Conservation (phyloP, 306 rosid genomes). For the Pterocarpus santalinus region DNA sequence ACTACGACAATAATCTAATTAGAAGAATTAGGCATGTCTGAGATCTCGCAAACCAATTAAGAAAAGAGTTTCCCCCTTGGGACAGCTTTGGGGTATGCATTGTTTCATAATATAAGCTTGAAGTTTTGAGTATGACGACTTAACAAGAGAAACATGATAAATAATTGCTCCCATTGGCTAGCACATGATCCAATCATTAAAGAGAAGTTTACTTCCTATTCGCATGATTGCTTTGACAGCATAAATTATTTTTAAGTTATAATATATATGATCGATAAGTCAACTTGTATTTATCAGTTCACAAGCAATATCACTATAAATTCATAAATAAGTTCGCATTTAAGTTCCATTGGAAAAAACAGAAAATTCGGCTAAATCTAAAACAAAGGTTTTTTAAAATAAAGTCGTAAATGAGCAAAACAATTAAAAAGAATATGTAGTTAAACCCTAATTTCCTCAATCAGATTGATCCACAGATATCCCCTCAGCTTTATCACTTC, state of each 20-base stretch:
- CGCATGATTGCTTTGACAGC: constrained; percentile 2
- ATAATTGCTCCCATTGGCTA: constrained; percentile 14
- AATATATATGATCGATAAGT: not conserved
- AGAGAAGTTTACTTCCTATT: constrained; percentile 6
- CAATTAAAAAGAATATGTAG: not conserved
- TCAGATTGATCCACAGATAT: not conserved
- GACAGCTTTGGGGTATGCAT: not conserved
- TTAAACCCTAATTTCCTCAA: not conserved
- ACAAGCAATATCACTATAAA: constrained; percentile 8
- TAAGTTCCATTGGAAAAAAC: not conserved
- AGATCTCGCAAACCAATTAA: not conserved
- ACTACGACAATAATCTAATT: not conserved
- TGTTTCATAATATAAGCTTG: constrained; percentile 5
- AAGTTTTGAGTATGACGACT: not conserved
- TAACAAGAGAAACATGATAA: constrained; percentile 14
- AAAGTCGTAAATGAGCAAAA: not conserved
- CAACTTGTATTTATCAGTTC: constrained; percentile 2
- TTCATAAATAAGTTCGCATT: not conserved
- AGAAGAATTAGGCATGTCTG: not conserved
- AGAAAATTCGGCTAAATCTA: not conserved
- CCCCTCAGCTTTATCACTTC: not conserved
- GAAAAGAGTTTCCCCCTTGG: not conserved
- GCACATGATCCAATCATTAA: constrained; percentile 61
- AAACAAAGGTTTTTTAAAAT: not conserved
- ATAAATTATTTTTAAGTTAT: not conserved